Percentiles rank a stretch among this genome's conserved stretches.
Evolutionary conservation across 257 asterid species (phyloP).

Genomic region (Capsicum pubescens): DNA sequence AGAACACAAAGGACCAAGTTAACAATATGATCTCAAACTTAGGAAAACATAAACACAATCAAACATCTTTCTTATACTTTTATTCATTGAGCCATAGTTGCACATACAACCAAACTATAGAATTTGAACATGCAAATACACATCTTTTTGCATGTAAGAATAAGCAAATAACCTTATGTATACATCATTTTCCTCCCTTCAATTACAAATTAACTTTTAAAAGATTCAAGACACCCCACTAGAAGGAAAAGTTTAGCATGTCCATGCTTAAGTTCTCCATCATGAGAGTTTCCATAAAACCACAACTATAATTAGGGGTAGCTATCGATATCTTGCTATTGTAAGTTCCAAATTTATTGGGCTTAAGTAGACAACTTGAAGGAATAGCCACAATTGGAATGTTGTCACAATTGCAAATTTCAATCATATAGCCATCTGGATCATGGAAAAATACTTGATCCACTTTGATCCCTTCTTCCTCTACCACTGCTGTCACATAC

Average conservation of each 20-base stretch:
- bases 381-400: constrained; percentile 43
- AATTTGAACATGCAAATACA: constrained; percentile 19
- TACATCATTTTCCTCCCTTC: neutral
- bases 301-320: constrained; percentile 23
- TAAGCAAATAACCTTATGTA: no score
- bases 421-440: constrained; percentile 54
- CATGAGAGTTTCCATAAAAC: constrained; percentile 38
- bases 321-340: constrained; percentile 16
- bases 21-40: neutral
- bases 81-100: constrained; percentile 8
- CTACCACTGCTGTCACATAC: constrained; percentile 39
- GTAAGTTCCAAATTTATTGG: constrained; percentile 6
- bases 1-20: neutral
- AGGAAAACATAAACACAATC: neutral
- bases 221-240: neutral
- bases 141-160: neutral
- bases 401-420: constrained; percentile 48
- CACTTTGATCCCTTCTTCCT: constrained; percentile 43
- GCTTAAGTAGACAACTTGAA: constrained; percentile 29
- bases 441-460: constrained; percentile 54
- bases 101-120: constrained; percentile 7
- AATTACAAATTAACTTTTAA: neutral
- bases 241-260: constrained; percentile 44
- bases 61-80: neutral
- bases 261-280: constrained; percentile 49